Evolutionary conservation across 228 moss, liverwort and hornwort species (phyloP), one percentile per base, ranked within the genome.

Genomic region (Sphagnum magellanicum): DNA sequence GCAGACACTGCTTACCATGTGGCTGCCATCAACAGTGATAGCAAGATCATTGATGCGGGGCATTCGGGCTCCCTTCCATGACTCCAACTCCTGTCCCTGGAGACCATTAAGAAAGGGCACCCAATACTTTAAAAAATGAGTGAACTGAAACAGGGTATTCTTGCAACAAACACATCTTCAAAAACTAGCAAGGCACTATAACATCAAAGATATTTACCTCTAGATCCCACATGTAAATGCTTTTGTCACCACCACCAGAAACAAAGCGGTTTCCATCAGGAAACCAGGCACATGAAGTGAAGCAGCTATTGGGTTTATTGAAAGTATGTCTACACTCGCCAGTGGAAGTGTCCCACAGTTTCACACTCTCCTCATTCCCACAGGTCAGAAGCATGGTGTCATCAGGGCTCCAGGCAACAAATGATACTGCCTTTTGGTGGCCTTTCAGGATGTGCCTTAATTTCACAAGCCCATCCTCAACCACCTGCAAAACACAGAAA

Each of bases 351-450:
- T 94, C 89, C 98, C 94, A 98, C 62, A 98, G 93, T 73, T 98
- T 98, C 50, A 98, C 89, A 53, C 87, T 80, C 81, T 98, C 98
- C 73, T 92, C 94, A 67, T 94, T 98, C 52, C 91, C 92, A 82
- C 98, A 98, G 59, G 94, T 98, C 11, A 98, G 87, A 64, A 98
- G 81, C 94, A 87, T 92, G 50, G 87, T 83, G 67, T 98, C 98
- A 74, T 98, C 92, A 57, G 98, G 98, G 82, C 98, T 98, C 98
- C 98, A 94, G 7, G 98, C 98, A 75, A 98, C 98, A 86, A 98
- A 90, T n/a, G 94, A 98, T 68, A 94, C 94, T 55, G 92, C 84
- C 86, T 90, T 94, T 51, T 59, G 71, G 68, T 98, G 98, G 71
- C 98, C 98, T 62, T 73, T 89, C 48, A 94, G 86, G 71, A 76